Conservation (phyloP, 352 stramenopile genomes). For the Phytophthora aleatoria region DNA sequence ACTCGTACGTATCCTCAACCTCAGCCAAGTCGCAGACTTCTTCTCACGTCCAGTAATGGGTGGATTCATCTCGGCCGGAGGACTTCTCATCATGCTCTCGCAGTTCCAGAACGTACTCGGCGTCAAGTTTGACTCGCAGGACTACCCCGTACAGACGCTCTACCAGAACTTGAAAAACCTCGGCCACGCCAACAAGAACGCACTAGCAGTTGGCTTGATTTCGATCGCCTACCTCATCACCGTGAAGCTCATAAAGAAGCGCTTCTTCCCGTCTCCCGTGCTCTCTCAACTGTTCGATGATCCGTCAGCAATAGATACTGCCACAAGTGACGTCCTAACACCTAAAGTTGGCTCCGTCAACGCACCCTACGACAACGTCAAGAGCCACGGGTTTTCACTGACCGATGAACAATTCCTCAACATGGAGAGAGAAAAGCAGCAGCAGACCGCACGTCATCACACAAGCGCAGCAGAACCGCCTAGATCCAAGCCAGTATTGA, state of each 20-base stretch:
- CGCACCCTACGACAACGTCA: conserved; percentile 4
- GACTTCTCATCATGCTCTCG: conserved; percentile 90
- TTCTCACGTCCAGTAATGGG: conserved; percentile 89
- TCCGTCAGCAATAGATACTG: background rate
- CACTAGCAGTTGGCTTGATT: conserved; percentile 60
- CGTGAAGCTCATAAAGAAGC: conserved; percentile 43
- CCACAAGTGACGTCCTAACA: conserved; percentile 8
- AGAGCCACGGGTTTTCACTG: conserved; percentile 43
- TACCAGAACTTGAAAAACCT: conserved; percentile 61
- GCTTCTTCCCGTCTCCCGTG: conserved; percentile 32
- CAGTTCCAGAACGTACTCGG: conserved; percentile 87
- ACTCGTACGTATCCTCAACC: conserved; percentile 70
- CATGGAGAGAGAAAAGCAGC: conserved; percentile 6
- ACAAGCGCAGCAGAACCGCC: background rate
- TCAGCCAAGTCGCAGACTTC: conserved; percentile 89
- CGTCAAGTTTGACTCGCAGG: conserved; percentile 56
- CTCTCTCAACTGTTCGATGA: conserved; percentile 29
- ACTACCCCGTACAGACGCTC: conserved; percentile 56
- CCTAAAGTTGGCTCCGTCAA: conserved; percentile 14
- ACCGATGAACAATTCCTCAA: conserved; percentile 49
- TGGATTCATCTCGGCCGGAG: conserved; percentile 85
- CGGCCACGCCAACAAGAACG: conserved; percentile 57
- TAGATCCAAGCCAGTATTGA: conserved; percentile 22
- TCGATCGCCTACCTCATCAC: conserved; percentile 58
- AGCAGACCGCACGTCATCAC: conserved; percentile 2